Evolutionary conservation across 495 filamentous ascomycete species (phyloP).

Genomic region (Penicillium salamii): DNA sequence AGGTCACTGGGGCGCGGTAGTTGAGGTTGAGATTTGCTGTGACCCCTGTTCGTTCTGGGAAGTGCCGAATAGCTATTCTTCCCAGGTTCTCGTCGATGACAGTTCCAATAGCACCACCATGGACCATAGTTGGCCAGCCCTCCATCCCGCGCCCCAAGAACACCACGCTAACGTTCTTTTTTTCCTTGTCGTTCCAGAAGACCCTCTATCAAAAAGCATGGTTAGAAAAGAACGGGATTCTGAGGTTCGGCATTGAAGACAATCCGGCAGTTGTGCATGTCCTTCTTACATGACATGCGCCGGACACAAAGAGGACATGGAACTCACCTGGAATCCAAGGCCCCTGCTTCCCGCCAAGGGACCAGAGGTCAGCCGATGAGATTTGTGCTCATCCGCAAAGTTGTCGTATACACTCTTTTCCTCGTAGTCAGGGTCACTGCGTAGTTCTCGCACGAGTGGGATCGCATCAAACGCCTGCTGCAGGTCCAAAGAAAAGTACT

Average conservation of each 20-base stretch:
- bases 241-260: slow-evolving; percentile 17
- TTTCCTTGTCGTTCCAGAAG: slow-evolving; percentile 51
- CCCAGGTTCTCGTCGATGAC: slow-evolving; percentile 63
- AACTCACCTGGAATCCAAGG: slow-evolving; percentile 42
- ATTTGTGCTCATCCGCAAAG: slow-evolving; percentile 36
- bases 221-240: slow-evolving; percentile 26
- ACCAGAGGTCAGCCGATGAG: slow-evolving; percentile 37
- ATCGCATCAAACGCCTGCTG: slow-evolving; percentile 34
- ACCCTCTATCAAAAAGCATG: slow-evolving; percentile 30
- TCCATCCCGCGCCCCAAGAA: slow-evolving; percentile 60
- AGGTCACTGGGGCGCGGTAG: slow-evolving; percentile 57
- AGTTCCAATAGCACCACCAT: slow-evolving; percentile 72
- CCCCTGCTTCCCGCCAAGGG: slow-evolving; percentile 39
- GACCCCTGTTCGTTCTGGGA: slow-evolving; percentile 48
- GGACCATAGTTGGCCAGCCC: slow-evolving; percentile 75
- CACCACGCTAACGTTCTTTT: slow-evolving; percentile 52
- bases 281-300: background rate
- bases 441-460: slow-evolving; percentile 52
- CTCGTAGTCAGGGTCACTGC: slow-evolving; percentile 50
- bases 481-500: slow-evolving; percentile 20
- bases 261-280: background rate
- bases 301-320: slow-evolving; percentile 5
- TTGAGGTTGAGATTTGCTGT: slow-evolving; percentile 64
- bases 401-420: slow-evolving; percentile 55
- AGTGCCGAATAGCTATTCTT: slow-evolving; percentile 37